Evolutionary conservation across 352 stramenopile species (phyloP).

Genomic region (Pythium dissimile): DNA sequence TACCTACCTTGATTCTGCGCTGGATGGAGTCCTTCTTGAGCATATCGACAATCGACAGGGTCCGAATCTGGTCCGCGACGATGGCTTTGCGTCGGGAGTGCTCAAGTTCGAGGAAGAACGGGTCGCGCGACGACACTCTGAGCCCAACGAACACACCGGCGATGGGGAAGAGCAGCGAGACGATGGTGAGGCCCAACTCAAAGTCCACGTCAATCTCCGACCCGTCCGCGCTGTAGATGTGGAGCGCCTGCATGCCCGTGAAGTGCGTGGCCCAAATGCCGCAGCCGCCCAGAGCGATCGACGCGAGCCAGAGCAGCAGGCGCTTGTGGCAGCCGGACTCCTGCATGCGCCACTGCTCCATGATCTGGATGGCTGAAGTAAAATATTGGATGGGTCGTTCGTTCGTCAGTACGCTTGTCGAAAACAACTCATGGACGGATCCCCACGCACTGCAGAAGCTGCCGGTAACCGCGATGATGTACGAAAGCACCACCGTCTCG

Average conservation of each 20-base stretch:
- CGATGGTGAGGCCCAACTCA: slow-evolving; percentile 45
- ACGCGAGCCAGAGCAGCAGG: slow-evolving; percentile 36
- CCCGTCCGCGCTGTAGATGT: slow-evolving; percentile 31
- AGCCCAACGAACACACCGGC: slow-evolving; percentile 53
- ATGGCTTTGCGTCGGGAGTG: slow-evolving; percentile 48
- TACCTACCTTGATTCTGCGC: slow-evolving; percentile 38
- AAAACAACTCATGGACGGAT: too few species aligned
- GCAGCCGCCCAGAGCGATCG: slow-evolving; percentile 46
- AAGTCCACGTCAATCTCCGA: slow-evolving; percentile 43
- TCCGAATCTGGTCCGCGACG: slow-evolving; percentile 36
- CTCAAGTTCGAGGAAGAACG: slow-evolving; percentile 64
- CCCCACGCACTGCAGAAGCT: slow-evolving; percentile 62
- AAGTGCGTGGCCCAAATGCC: slow-evolving; percentile 80
- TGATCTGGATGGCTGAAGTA: slow-evolving; percentile 68
- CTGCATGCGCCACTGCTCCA: slow-evolving; percentile 66
- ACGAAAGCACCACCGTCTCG: slow-evolving; percentile 49
- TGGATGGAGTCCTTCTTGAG: slow-evolving; percentile 44
- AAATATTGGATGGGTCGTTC: too few species aligned
- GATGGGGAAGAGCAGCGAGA: slow-evolving; percentile 55
- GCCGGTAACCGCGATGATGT: slow-evolving; percentile 55
- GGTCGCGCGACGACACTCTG: slow-evolving; percentile 48
- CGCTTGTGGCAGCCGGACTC: slow-evolving; percentile 30
- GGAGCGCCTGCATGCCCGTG: slow-evolving; percentile 59
- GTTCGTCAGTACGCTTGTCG: too few species aligned
- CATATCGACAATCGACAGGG: slow-evolving; percentile 39